Conservation (phyloP, 257 asterid genomes). For the Salvia rosmarinus region DNA sequence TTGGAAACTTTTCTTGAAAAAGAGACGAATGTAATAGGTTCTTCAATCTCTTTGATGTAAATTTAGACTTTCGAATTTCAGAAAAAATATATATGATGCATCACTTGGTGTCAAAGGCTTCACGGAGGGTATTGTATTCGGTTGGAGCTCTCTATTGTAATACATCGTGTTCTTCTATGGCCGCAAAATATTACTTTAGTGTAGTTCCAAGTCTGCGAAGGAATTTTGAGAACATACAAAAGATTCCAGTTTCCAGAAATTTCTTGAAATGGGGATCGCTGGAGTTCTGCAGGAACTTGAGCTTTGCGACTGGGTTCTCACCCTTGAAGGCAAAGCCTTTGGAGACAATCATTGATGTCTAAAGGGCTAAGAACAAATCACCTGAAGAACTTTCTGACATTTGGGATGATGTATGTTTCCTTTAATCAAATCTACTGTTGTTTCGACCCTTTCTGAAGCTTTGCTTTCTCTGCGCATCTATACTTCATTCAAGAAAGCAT, state of each 20-base stretch:
- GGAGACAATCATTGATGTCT: constrained; percentile 74
- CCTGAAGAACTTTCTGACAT: constrained; percentile 78
- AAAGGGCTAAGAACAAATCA: constrained; percentile 71
- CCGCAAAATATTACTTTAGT: constrained; percentile 34
- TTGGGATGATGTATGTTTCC: constrained; percentile 83
- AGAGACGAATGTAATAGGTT: neutral
- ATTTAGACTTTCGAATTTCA: constrained; percentile 38
- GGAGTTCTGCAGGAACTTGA: constrained; percentile 60
- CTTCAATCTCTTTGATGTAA: constrained; percentile 27
- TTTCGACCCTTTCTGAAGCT: constrained; percentile 8
- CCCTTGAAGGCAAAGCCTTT: constrained; percentile 74
- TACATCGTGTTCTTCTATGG: constrained; percentile 36
- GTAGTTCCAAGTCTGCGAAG: constrained; percentile 39
- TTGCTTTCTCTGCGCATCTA: neutral
- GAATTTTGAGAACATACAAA: constrained; percentile 39
- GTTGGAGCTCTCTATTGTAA: constrained; percentile 33
- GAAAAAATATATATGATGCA: constrained; percentile 45
- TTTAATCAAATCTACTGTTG: constrained; percentile 9
- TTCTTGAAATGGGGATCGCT: constrained; percentile 50
- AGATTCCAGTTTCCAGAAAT: constrained; percentile 41
- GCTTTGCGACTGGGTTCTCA: constrained; percentile 79
- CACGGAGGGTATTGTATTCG: constrained; percentile 45
- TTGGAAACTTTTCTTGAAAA: constrained; percentile 12
- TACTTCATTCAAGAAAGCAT: constrained; percentile 11
- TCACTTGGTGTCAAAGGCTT: constrained; percentile 42